Evolutionary conservation across 1,139 yeast species (phyloP).

Genomic region (Suhomyces anneliseae): DNA sequence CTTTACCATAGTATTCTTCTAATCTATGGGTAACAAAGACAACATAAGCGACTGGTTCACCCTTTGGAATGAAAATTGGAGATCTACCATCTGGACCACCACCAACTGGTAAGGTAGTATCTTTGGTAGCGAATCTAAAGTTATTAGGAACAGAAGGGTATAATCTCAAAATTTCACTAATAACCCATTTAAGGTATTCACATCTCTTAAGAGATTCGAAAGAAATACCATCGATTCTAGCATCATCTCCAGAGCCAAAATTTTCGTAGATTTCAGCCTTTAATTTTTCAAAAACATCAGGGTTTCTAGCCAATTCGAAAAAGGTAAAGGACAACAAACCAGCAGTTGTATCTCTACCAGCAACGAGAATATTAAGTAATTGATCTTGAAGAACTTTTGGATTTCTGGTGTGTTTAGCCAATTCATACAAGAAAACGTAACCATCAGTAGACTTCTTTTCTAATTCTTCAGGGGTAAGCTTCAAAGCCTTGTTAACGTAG

Average conservation of each 20-base stretch:
- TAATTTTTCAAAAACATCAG: slow-evolving; percentile 38
- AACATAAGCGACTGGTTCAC: slow-evolving; percentile 21
- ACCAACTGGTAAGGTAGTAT: slow-evolving; percentile 27
- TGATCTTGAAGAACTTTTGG: slow-evolving; percentile 52
- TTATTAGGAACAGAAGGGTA: slow-evolving; percentile 29
- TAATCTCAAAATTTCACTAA: slow-evolving; percentile 26
- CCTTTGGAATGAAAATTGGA: slow-evolving; percentile 25
- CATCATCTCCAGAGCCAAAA: slow-evolving; percentile 32
- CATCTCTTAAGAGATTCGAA: slow-evolving; percentile 27
- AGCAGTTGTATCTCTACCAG: slow-evolving; percentile 62
- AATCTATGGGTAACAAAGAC: slow-evolving; percentile 24
- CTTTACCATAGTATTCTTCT: slow-evolving; percentile 22
- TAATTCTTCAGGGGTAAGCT: slow-evolving; percentile 27
- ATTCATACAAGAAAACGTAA: slow-evolving; percentile 51
- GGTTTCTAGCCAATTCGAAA: slow-evolving; percentile 47
- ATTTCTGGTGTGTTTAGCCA: slow-evolving; percentile 51
- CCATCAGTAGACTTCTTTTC: slow-evolving; percentile 38
- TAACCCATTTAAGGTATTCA: slow-evolving; percentile 26
- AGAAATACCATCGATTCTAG: slow-evolving; percentile 17
- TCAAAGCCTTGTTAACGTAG: slow-evolving; percentile 23
- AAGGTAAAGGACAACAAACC: slow-evolving; percentile 50
- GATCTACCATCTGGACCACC: slow-evolving; percentile 22
- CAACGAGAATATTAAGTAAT: slow-evolving; percentile 50
- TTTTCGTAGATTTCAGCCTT: slow-evolving; percentile 34
- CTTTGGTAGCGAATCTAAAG: slow-evolving; percentile 24